Evolutionary conservation across 2,329 filamentous ascomycete species (phyloP).

Genomic region (Neoascochyta sp.): DNA sequence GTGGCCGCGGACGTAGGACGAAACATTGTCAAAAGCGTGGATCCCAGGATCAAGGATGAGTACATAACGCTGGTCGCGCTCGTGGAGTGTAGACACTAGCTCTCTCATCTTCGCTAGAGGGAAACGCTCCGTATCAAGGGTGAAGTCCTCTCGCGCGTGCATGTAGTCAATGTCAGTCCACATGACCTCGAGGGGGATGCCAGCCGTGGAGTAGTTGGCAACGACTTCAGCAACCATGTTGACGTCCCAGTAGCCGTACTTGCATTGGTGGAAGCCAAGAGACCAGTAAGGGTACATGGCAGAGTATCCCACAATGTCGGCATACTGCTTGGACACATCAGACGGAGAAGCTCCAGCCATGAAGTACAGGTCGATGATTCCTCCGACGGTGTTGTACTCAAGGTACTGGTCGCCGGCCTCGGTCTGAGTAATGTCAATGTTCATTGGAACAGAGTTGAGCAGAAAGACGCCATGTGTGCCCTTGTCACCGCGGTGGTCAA

Average conservation of each 20-base stretch:
- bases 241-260: conserved; percentile 54
- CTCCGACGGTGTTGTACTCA: conserved; percentile 76
- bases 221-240: conserved; percentile 65
- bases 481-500: conserved; percentile 61
- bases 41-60: conserved; percentile 70
- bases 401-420: conserved; percentile 62
- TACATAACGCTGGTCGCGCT: conserved; percentile 65
- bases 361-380: conserved; percentile 65
- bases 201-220: conserved; percentile 62
- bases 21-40: conserved; percentile 50
- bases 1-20: conserved; percentile 59
- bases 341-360: conserved; percentile 47
- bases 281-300: conserved; percentile 53
- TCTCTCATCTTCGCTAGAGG: conserved; percentile 60
- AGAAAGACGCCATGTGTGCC: conserved; percentile 39
- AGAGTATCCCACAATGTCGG: conserved; percentile 48
- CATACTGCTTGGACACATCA: conserved; percentile 49
- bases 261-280: conserved; percentile 53
- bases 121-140: conserved; percentile 61
- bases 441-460: conserved; percentile 52
- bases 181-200: conserved; percentile 67
- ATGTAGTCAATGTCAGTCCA: conserved; percentile 75
- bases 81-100: conserved; percentile 63
- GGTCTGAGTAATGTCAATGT: conserved; percentile 66
- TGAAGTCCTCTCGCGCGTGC: conserved; percentile 58